These are phyloP conservation scores for Boletus fagicola DNA, from an alignment of 768 basidiomycete genomes.

Conservation along the genomic window DNA sequence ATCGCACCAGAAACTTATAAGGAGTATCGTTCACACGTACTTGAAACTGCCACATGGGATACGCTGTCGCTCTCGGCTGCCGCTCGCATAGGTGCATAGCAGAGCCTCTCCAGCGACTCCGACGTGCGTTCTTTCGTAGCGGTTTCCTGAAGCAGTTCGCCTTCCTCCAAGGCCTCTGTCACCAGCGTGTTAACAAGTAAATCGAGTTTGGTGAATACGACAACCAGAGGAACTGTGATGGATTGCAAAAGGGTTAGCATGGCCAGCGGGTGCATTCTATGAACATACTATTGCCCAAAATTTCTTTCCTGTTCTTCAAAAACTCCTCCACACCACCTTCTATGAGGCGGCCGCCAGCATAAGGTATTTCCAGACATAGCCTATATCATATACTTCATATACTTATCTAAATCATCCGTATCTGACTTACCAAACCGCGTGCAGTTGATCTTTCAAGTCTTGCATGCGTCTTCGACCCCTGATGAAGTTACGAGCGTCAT, in stretches of 20 bases:
- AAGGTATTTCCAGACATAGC: constrained; percentile 1
- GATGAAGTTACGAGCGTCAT: neutral
- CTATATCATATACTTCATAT: neutral
- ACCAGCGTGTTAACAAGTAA: neutral
- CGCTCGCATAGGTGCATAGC: neutral
- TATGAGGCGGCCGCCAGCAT: neutral
- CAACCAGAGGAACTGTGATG: constrained; percentile 3
- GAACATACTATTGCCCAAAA: constrained; percentile 10
- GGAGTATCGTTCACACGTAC: neutral
- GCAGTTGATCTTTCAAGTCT: constrained; percentile 2
- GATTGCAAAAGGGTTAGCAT: neutral
- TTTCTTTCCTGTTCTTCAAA: neutral
- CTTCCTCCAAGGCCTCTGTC: neutral
- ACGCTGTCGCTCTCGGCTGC: neutral
- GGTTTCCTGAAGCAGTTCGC: neutral
- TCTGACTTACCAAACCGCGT: constrained; percentile 2
- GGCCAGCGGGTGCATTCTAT: neutral
- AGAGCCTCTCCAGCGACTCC: neutral
- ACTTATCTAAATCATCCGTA: neutral
- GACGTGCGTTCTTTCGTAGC: neutral
- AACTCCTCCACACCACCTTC: constrained; percentile 4
- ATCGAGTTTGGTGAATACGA: constrained; percentile 11
- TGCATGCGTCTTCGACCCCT: neutral
- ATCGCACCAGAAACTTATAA: neutral
- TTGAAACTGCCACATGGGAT: constrained; percentile 2